These are phyloP conservation scores for Claviceps spartinae DNA, from an alignment of 2,329 filamentous ascomycete species.

Conservation along the genomic window DNA sequence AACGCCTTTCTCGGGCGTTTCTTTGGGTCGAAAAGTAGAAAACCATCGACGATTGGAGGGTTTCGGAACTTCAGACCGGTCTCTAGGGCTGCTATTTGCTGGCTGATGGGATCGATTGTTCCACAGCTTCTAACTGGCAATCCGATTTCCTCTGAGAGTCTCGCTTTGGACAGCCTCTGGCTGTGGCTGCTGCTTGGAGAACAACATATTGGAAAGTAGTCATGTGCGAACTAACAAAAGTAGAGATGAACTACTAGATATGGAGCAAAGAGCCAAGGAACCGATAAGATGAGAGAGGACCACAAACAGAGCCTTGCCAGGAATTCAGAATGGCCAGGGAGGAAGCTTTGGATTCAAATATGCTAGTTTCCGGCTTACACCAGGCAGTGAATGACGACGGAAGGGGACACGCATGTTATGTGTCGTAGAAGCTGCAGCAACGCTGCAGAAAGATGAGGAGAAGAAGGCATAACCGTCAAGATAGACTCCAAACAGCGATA, in stretches of 20 bases:
- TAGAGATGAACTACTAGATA: constrained; percentile 3
- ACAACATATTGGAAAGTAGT: constrained; percentile 11
- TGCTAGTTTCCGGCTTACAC: not conserved
- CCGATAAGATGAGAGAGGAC: constrained; percentile 1
- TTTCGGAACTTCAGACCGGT: constrained; percentile 2
- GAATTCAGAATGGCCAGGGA: not conserved
- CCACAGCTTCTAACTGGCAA: constrained; percentile 17
- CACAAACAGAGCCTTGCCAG: constrained; percentile 1
- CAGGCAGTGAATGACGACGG: not conserved
- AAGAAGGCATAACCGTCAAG: not conserved
- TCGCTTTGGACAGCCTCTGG: constrained; percentile 5
- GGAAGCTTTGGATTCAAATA: not conserved
- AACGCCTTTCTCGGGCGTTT: not conserved
- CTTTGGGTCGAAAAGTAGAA: constrained; percentile 8
- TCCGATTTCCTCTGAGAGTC: constrained; percentile 4
- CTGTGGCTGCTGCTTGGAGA: constrained; percentile 9
- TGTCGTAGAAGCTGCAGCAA: not conserved
- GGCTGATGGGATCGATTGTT: constrained; percentile 10
- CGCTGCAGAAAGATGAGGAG: not conserved
- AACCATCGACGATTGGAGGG: constrained; percentile 9
- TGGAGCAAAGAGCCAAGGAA: constrained; percentile 3
- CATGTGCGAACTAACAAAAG: constrained; percentile 4
- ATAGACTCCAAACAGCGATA: not conserved
- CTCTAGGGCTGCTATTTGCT: constrained; percentile 1
- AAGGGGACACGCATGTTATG: not conserved